These are phyloP conservation scores for Mrakia frigida DNA, from an alignment of 768 basidiomycete species.

Conservation along the genomic window DNA sequence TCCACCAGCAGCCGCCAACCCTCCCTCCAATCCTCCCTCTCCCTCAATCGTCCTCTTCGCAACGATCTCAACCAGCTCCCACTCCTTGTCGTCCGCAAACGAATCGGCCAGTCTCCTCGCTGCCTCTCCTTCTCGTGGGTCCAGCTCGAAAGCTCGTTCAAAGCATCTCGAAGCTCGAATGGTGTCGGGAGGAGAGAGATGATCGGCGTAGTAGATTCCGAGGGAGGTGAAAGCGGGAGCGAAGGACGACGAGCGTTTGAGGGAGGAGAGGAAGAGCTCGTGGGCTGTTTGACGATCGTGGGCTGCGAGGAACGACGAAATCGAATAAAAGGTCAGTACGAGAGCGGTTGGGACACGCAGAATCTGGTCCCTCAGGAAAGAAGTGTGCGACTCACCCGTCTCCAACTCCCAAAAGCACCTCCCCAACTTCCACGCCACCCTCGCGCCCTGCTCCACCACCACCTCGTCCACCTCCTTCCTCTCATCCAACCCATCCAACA, in stretches of 20 bases:
- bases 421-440: constrained; percentile 82
- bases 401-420: constrained; percentile 61
- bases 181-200: constrained; percentile 65
- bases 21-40: constrained; percentile 72
- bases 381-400: constrained; percentile 62
- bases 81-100: constrained; percentile 87
- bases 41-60: constrained; percentile 87
- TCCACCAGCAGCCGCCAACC: constrained; percentile 44
- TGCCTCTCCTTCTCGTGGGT: constrained; percentile 78
- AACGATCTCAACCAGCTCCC: constrained; percentile 94
- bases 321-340: not conserved
- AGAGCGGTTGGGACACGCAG: no score
- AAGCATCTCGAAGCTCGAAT: constrained; percentile 88
- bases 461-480: constrained; percentile 48
- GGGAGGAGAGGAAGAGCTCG: constrained; percentile 67
- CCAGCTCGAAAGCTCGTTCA: constrained; percentile 96
- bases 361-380: no score
- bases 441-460: constrained; percentile 55
- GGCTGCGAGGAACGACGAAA: not conserved
- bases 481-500: constrained; percentile 38
- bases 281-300: constrained; percentile 58
- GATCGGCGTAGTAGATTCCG: constrained; percentile 79
- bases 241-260: constrained; percentile 67
- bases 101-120: constrained; percentile 77
- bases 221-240: constrained; percentile 92